These are phyloP conservation scores for Anthracocystis setariae DNA, from an alignment of 1,284 basidiomycete genomes.

Conservation along the genomic window DNA sequence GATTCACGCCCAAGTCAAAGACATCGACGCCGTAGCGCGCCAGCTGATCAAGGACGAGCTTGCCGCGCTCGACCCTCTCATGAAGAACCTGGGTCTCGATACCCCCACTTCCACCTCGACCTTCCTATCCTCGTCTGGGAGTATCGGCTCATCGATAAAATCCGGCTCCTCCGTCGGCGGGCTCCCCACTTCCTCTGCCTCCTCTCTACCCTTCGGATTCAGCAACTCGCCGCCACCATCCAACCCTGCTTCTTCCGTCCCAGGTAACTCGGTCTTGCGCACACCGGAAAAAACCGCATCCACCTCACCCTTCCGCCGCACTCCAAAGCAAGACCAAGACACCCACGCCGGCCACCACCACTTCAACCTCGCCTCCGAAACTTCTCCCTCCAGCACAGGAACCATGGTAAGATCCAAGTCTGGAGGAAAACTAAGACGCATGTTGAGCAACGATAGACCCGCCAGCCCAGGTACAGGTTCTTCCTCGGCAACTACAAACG, in stretches of 20 bases:
- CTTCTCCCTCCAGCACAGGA: background rate
- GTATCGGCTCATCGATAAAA: background rate
- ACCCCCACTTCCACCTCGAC: background rate
- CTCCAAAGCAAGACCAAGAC: conserved; percentile 1
- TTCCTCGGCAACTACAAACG: no score
- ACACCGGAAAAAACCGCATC: conserved; percentile 5
- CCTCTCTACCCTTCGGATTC: conserved; percentile 18
- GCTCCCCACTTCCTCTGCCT: conserved; percentile 16
- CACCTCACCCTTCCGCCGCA: conserved; percentile 20
- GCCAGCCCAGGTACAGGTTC: background rate
- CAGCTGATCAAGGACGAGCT: conserved; percentile 58
- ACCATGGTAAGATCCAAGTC: conserved; percentile 20
- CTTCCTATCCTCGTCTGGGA: background rate
- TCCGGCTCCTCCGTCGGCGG: conserved; percentile 6
- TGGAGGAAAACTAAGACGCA: conserved; percentile 4
- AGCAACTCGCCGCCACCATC: background rate
- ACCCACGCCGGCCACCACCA: conserved; percentile 26
- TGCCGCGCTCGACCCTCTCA: conserved; percentile 41
- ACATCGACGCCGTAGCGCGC: conserved; percentile 50
- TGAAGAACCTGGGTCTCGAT: conserved; percentile 33
- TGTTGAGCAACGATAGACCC: conserved; percentile 7
- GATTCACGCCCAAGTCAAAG: conserved; percentile 44
- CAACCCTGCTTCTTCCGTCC: background rate
- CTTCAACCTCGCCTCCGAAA: conserved; percentile 17
- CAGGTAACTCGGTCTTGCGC: background rate